Evolutionary conservation across 805 yeast species (phyloP).

Genomic region (Wickerhamomyces chambardii): DNA sequence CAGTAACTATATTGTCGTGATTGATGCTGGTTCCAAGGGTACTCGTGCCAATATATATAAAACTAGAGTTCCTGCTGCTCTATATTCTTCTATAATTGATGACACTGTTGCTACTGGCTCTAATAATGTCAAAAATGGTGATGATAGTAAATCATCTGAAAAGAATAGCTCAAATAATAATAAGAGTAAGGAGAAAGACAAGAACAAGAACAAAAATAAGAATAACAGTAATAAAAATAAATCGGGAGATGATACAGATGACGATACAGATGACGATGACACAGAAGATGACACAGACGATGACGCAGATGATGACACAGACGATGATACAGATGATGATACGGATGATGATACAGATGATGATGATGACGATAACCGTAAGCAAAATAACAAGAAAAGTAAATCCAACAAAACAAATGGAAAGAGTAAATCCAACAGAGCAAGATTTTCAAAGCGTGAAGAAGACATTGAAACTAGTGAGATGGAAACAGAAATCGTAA

Average conservation of each 20-base stretch:
- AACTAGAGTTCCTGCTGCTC: conserved; percentile 16
- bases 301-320: conserved; percentile 4
- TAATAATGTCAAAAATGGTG: too few species aligned
- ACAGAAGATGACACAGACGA: conserved; percentile 3
- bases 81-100: too few species aligned
- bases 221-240: conserved; percentile 47
- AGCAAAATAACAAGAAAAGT: conserved; percentile 13
- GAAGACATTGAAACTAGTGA: too few species aligned
- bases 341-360: not conserved
- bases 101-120: too few species aligned
- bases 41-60: conserved; percentile 50
- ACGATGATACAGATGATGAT: not conserved
- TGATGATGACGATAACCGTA: conserved; percentile 5
- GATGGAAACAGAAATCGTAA: too few species aligned
- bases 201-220: too few species aligned
- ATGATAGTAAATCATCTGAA: too few species aligned
- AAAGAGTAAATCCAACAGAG: conserved; percentile 8
- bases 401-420: conserved; percentile 2
- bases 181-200: conserved; percentile 30
- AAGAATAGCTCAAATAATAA: conserved; percentile 1
- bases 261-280: conserved; percentile 2
- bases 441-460: conserved; percentile 4
- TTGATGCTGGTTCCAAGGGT: conserved; percentile 63
- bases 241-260: not conserved
- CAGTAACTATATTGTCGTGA: conserved; percentile 42